Evolutionary conservation across 2,329 filamentous ascomycete genomes (phyloP).

Genomic region (Colletotrichum orchidophilum): DNA sequence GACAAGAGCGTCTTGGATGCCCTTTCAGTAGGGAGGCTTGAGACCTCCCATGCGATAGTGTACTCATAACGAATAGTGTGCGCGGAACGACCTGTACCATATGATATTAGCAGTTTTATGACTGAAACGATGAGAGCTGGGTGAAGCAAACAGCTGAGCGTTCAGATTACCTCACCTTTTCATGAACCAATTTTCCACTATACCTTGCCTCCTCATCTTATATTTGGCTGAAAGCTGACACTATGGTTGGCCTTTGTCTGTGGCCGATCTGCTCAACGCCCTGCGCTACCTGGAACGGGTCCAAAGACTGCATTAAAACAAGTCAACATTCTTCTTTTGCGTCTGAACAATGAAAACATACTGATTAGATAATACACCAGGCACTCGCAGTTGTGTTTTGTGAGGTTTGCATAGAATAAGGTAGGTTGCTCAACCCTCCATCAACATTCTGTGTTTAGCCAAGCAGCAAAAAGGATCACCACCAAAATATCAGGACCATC

Average conservation of each 20-base stretch:
- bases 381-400: not conserved
- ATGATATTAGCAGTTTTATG: constrained; percentile 7
- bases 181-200: not conserved
- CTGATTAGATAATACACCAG: not conserved
- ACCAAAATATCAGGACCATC: not conserved
- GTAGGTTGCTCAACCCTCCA: not conserved
- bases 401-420: not conserved
- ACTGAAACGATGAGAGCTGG: not conserved
- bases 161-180: not conserved
- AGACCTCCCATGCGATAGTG: constrained; percentile 10
- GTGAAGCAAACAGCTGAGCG: not conserved
- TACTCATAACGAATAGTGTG: constrained; percentile 28
- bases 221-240: no score
- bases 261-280: not conserved
- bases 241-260: not conserved
- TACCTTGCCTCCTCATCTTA: not conserved
- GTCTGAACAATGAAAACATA: not conserved
- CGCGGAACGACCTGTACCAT: constrained; percentile 23
- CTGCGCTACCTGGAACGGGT: not conserved
- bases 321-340: not conserved
- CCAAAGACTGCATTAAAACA: not conserved
- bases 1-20: constrained; percentile 23
- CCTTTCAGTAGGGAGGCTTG: constrained; percentile 4
- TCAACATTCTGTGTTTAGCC: not conserved
- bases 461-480: not conserved